phyloP scores from a whole-genome alignment of 1,139 yeast genomes.

The Taiozyma sp. region DNA sequence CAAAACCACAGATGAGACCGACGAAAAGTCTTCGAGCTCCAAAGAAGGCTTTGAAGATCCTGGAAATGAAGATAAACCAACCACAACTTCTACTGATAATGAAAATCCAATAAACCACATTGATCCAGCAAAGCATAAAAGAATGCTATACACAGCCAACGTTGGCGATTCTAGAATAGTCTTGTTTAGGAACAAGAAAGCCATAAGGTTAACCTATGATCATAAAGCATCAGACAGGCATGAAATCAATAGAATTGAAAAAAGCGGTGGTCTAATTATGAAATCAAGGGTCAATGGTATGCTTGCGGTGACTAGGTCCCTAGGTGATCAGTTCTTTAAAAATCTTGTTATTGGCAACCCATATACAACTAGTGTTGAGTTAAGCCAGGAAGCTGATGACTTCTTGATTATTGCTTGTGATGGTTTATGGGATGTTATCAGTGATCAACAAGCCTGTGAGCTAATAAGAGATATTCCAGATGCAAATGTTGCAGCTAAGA shows the following conservation, averaged over 20 bases:
- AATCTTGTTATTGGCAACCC: constrained; percentile 88
- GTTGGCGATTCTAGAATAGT: constrained; percentile 93
- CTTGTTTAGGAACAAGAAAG: constrained; percentile 65
- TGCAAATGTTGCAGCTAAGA: constrained; percentile 66
- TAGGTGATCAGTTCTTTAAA: constrained; percentile 95
- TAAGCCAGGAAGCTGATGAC: constrained; percentile 52
- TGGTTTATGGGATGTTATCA: constrained; percentile 91
- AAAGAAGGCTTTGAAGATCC: constrained; percentile 1
- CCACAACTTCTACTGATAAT: neutral
- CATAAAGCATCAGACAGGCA: constrained; percentile 86
- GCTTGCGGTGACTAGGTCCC: constrained; percentile 87
- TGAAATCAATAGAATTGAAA: constrained; percentile 72
- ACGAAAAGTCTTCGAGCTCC: neutral
- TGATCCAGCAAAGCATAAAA: constrained; percentile 39
- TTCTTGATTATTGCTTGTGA: constrained; percentile 89
- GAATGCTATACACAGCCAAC: constrained; percentile 89
- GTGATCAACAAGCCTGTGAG: constrained; percentile 78
- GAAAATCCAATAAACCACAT: neutral
- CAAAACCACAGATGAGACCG: neutral
- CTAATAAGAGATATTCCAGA: constrained; percentile 50
- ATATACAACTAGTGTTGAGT: constrained; percentile 83
- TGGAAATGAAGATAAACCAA: constrained; percentile 5
- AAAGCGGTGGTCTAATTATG: constrained; percentile 82
- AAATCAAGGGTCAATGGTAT: constrained; percentile 94
- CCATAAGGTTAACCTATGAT: constrained; percentile 82